Evolutionary conservation across 2,329 filamentous ascomycete species (phyloP), one percentile per base, ranked within the genome.

Genomic region (Calonectria leucothoes): DNA sequence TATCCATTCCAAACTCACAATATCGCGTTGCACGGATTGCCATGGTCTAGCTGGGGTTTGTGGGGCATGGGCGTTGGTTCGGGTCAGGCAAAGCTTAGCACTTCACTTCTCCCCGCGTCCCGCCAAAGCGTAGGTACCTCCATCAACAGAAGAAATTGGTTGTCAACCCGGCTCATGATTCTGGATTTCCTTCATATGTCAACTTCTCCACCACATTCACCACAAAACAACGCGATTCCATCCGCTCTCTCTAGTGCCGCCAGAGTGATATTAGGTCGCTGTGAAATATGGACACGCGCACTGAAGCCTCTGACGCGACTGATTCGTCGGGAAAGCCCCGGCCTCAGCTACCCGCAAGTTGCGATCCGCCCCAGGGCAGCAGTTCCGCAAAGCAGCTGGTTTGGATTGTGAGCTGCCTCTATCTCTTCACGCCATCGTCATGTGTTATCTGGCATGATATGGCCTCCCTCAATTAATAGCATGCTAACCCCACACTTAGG

Each of bases 311-410:
- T 20, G 81, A 82, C 70, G 70, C 55, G 29, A 80, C 76, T 27
- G 82, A 82, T 48, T 78, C 63, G 57, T 77, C 75, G 31, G 75
- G 71, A 63, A 81, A 82, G 80, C 52, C 77, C 20, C 78, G 78
- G 77, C 85, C 92, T 37, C 87, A 93, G 78, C 90, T 98, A 4
- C 96, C 96, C 1, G 88, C 93, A 39, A 97, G 94, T 77, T 98
- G 95, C 83, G 94, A 98, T 79, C 96, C 96, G 31, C 95, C 96
- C 0, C 90, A 91, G 23, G 89, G 92, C 14, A 89, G 90, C 59
- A 93, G 93, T 71, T 92, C 93, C 14, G 88, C 91, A 2, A 93
- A 93, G 82, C 94, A 93, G 82, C 91, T 95, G 75, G 93, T 96
- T 86, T 98, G 96, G 96, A 92, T 98, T 82, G 95, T 97, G 88